Evolutionary conservation across 73 alveolate species (phyloP).

Genomic region (Tetrahymena borealis): DNA sequence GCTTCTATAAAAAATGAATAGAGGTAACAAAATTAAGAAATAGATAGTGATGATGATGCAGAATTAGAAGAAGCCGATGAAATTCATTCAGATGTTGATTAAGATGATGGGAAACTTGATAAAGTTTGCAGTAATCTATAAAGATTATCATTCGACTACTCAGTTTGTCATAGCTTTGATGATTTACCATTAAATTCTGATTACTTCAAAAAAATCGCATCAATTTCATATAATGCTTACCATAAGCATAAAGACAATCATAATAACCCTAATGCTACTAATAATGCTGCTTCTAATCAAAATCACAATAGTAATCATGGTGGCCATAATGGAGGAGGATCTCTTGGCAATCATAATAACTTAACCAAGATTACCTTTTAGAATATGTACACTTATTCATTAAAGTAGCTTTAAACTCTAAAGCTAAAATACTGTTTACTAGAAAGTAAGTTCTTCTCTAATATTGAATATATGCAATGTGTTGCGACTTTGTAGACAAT

Average conservation of each 20-base stretch:
- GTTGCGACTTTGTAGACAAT: not conserved
- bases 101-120: not conserved
- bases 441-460: not conserved
- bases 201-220: not conserved
- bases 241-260: not conserved
- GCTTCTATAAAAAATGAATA: not conserved
- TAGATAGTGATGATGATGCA: not conserved
- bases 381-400: not conserved
- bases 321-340: no score
- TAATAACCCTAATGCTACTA: no score
- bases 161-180: not conserved
- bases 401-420: not conserved
- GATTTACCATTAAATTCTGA: not conserved
- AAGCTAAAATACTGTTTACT: not conserved
- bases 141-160: not conserved
- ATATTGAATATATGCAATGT: not conserved
- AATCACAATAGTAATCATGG: no score
- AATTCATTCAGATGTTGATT: not conserved
- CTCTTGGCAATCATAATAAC: no score
- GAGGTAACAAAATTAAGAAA: not conserved
- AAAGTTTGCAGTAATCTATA: not conserved
- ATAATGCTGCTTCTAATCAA: no score
- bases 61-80: not conserved
- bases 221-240: not conserved
- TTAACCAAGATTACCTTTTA: not conserved